A percentile compares a stretch with the other conserved stretches of the same genome.
These are phyloP conservation scores for Akanthomyces lecanii DNA, from an alignment of 2,329 filamentous ascomycete genomes.

Conservation along the genomic window DNA sequence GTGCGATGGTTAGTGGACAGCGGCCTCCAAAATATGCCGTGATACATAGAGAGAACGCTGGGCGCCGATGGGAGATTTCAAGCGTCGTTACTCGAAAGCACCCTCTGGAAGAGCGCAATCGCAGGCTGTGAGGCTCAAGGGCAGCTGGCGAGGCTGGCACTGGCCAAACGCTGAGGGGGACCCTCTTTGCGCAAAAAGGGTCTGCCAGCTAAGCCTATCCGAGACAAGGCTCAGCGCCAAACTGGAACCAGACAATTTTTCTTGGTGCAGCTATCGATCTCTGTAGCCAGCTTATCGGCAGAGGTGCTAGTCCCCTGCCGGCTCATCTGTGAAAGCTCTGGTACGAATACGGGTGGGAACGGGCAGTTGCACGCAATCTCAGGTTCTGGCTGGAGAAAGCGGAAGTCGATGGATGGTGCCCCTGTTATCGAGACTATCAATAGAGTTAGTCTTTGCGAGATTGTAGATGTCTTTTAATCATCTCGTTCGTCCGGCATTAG, in stretches of 20 bases:
- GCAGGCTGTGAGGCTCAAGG: not conserved
- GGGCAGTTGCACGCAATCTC: constrained; percentile 10
- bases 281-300: constrained; percentile 9
- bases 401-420: not conserved
- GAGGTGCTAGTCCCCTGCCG: not conserved
- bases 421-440: not conserved
- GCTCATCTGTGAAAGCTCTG: constrained; percentile 3
- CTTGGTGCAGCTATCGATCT: constrained; percentile 7
- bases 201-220: constrained; percentile 5
- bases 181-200: constrained; percentile 4
- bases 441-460: not conserved
- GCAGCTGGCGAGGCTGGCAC: not conserved
- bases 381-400: not conserved
- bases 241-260: constrained; percentile 4
- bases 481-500: not conserved
- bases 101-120: not conserved
- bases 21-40: not conserved
- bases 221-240: constrained; percentile 4
- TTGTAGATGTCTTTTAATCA: not conserved
- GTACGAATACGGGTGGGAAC: constrained; percentile 16
- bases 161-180: not conserved
- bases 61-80: no score
- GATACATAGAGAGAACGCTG: not conserved
- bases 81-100: no score
- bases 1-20: not conserved